phyloP scores from a whole-genome alignment of 2,329 filamentous ascomycete species.

The Penicillium sp. region DNA sequence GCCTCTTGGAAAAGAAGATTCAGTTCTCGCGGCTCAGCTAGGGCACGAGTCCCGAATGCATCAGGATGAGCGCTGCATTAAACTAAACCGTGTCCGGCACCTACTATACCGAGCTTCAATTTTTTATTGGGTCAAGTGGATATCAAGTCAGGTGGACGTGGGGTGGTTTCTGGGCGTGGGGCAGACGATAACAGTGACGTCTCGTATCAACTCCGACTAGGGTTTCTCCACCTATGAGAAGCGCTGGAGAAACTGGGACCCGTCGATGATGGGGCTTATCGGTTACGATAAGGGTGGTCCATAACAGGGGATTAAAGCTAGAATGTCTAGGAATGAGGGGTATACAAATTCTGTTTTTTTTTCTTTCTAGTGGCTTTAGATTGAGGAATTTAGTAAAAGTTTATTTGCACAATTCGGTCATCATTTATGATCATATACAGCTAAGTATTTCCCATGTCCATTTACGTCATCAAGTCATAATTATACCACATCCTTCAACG shows the following conservation, averaged over 20 bases:
- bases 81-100: background rate
- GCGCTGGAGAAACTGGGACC: constrained; percentile 3
- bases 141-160: background rate
- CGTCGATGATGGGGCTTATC: background rate
- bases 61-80: background rate
- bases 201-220: constrained; percentile 18
- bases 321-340: too few species aligned
- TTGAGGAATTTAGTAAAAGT: background rate
- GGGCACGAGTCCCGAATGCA: background rate
- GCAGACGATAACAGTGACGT: background rate
- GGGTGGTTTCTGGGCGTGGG: background rate
- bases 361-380: background rate
- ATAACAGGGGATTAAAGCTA: too few species aligned
- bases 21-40: background rate
- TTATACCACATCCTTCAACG: constrained; percentile 39
- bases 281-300: background rate
- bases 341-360: background rate
- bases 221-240: constrained; percentile 29
- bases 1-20: background rate
- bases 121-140: background rate
- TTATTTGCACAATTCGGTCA: background rate
- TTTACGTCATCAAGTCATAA: background rate
- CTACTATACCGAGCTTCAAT: background rate
- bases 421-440: constrained; percentile 10
- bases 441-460: constrained; percentile 2